Conservation (phyloP, 768 basidiomycete genomes). For the Agaricus subrufescens region DNA sequence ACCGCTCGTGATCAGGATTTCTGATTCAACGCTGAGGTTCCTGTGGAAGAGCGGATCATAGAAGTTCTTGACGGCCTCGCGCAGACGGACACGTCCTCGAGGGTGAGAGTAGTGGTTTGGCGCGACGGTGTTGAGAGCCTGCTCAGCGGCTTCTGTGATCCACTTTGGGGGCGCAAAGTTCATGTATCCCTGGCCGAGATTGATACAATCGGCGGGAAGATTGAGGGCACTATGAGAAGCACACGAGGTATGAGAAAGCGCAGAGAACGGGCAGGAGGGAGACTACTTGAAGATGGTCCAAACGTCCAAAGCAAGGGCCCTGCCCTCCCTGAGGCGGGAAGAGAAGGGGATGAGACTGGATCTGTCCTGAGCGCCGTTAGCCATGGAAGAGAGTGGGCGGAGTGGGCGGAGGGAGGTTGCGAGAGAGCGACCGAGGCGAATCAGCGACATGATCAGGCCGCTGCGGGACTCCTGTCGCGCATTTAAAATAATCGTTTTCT, state of each 20-base stretch:
- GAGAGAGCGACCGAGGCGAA: neutral
- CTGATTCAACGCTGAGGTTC: constrained; percentile 74
- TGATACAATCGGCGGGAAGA: constrained; percentile 88
- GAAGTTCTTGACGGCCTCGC: constrained; percentile 80
- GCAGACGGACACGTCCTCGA: constrained; percentile 80
- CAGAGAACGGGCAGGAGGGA: neutral
- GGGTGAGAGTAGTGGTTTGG: constrained; percentile 91
- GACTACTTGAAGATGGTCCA: constrained; percentile 87
- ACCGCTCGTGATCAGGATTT: constrained; percentile 93
- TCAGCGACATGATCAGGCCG: too few species aligned
- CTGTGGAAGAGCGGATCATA: constrained; percentile 69
- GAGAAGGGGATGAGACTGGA: constrained; percentile 61
- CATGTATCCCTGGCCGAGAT: constrained; percentile 95
- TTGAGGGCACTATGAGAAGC: constrained; percentile 64
- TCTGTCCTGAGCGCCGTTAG: constrained; percentile 27
- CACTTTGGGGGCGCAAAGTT: constrained; percentile 84
- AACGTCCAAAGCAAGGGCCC: constrained; percentile 78
- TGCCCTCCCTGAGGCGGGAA: constrained; percentile 67
- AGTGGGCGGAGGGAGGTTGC: neutral
- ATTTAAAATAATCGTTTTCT: too few species aligned
- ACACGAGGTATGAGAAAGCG: constrained; percentile 5
- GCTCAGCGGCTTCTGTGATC: constrained; percentile 69
- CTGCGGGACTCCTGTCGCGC: too few species aligned
- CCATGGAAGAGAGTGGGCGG: constrained; percentile 15
- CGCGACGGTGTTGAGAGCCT: constrained; percentile 56